phyloP scores from a whole-genome alignment of 305 asterid genomes.

The Fraxinus greggii region DNA sequence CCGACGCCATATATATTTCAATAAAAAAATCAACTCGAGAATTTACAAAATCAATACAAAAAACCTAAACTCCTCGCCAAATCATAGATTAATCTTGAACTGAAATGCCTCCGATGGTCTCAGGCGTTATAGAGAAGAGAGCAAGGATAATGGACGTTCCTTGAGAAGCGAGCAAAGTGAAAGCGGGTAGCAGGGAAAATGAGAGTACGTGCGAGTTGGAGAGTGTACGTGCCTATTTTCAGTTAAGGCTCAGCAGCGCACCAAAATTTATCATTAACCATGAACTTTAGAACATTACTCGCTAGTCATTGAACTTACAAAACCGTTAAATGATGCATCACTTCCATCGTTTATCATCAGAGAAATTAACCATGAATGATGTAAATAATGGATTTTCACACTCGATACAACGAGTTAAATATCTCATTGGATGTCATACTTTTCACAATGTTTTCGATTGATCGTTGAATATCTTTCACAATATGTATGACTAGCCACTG shows the following conservation, averaged over 20 bases:
- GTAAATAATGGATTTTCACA: background rate
- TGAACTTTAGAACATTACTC: background rate
- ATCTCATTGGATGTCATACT: background rate
- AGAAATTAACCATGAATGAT: background rate
- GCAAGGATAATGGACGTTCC: background rate
- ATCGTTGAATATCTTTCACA: background rate
- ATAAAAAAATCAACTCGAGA: background rate
- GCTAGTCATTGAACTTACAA: background rate
- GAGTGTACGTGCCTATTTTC: background rate
- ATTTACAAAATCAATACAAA: background rate
- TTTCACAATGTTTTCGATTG: background rate
- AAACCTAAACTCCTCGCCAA: background rate
- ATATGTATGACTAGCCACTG: background rate
- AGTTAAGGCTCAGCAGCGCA: background rate
- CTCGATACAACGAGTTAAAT: background rate
- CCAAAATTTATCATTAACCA: too few species aligned
- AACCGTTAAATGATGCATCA: background rate
- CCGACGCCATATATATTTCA: constrained; percentile 63
- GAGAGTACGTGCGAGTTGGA: background rate
- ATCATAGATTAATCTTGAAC: background rate
- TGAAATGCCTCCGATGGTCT: background rate
- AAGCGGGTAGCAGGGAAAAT: background rate
- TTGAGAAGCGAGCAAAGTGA: background rate
- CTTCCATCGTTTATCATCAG: background rate
- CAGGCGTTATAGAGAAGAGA: background rate